Conservation (phyloP, 2,329 filamentous ascomycete genomes). For the Cucurbitaria berberidis region DNA sequence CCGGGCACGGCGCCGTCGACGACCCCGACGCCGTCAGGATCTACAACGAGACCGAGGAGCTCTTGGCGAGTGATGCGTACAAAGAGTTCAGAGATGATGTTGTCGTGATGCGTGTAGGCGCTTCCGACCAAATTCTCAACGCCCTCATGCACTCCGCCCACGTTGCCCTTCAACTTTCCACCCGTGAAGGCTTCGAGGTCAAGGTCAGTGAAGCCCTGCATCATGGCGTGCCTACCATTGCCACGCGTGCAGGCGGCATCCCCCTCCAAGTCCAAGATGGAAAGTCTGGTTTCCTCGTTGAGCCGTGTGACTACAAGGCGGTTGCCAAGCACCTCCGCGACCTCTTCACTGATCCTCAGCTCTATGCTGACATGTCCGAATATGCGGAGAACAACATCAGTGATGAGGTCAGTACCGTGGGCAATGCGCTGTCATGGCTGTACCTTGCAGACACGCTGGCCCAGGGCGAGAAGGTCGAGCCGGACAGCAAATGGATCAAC, state of each 20-base stretch:
- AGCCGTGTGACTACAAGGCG: conserved; percentile 70
- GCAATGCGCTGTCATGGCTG: conserved; percentile 77
- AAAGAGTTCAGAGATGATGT: conserved; percentile 60
- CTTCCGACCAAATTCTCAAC: conserved; percentile 82
- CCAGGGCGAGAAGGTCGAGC: conserved; percentile 63
- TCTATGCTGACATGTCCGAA: conserved; percentile 71
- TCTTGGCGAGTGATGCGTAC: conserved; percentile 68
- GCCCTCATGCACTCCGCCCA: conserved; percentile 74
- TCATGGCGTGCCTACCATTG: conserved; percentile 79
- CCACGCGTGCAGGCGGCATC: conserved; percentile 77
- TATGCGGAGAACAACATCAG: conserved; percentile 72
- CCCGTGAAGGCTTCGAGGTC: conserved; percentile 82
- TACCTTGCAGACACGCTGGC: conserved; percentile 74
- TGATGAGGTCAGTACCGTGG: conserved; percentile 82
- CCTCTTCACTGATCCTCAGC: conserved; percentile 68
- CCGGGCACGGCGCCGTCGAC: conserved; percentile 80
- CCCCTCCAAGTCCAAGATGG: conserved; percentile 76
- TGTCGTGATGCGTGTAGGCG: conserved; percentile 76
- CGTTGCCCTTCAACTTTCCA: conserved; percentile 79
- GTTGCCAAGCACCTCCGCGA: conserved; percentile 71
- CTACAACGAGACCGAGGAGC: conserved; percentile 73
- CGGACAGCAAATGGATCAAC: conserved; percentile 72
- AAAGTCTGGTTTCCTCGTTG: conserved; percentile 76
- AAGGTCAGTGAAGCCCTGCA: conserved; percentile 85
- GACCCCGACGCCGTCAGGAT: conserved; percentile 77